Conservation (phyloP, 768 basidiomycete genomes). For the Mycena vulgaris region DNA sequence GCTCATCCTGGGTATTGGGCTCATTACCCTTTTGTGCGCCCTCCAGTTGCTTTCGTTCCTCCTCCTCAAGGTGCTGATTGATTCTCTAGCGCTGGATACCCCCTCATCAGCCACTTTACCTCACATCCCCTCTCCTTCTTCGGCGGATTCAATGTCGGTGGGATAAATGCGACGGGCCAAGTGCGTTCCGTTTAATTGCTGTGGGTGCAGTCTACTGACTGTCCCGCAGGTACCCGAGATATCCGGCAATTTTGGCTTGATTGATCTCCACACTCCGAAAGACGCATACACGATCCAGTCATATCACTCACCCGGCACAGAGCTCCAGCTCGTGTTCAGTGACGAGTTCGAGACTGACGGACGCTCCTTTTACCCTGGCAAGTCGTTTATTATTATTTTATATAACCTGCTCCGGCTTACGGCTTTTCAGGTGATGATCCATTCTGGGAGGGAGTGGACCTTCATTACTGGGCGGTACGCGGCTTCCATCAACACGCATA, state of each 20-base stretch:
- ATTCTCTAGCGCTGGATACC: slow-evolving; percentile 71
- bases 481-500: not conserved
- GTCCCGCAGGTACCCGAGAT: slow-evolving; percentile 67
- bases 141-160: slow-evolving; percentile 82
- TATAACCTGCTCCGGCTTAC: slow-evolving; percentile 68
- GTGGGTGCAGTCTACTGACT: not conserved
- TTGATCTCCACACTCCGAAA: slow-evolving; percentile 83
- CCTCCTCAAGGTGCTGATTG: not conserved
- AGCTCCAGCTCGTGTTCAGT: slow-evolving; percentile 84
- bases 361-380: slow-evolving; percentile 85
- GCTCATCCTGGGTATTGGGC: slow-evolving; percentile 64
- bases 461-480: slow-evolving; percentile 82
- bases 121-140: slow-evolving; percentile 58
- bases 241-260: slow-evolving; percentile 76
- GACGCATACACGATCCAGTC: slow-evolving; percentile 68
- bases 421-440: slow-evolving; percentile 32
- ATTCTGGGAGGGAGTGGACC: slow-evolving; percentile 77
- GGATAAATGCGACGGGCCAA: slow-evolving; percentile 84
- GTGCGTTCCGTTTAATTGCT: slow-evolving; percentile 45
- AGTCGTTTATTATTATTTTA: slow-evolving; percentile 59
- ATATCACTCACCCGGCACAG: slow-evolving; percentile 65
- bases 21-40: slow-evolving; percentile 75
- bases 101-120: slow-evolving; percentile 72
- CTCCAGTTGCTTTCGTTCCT: slow-evolving; percentile 12
- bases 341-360: slow-evolving; percentile 91